Base-by-base conservation (phyloP, 2,329 filamentous ascomycete species). In the Aspergillus sp. region DNA sequence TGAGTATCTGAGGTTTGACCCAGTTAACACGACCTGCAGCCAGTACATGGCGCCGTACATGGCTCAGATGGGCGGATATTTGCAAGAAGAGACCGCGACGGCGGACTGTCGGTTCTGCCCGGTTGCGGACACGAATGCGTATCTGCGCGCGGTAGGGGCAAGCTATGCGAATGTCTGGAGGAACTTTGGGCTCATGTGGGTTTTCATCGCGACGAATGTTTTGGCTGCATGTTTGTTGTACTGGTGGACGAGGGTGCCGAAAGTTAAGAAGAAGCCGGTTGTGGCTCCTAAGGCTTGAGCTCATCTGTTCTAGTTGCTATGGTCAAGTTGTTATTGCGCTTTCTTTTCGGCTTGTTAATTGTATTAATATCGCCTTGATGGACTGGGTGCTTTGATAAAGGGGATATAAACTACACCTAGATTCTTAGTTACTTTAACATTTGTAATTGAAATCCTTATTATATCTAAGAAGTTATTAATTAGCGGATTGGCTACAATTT, bases 131-230 rank as follows among this genome's bases (percentile, higher is more conserved):
- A 70, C 69, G 0, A 70, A 77, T 62, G 65, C 77, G 45, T 78
- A 77, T 52, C 69, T 77, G n/a, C 65, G 76, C 0, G 60, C 59
- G 0, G 78, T 85, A 49, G 73, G 77, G 47, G 79, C 82, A 6
- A 56, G 79, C 56, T 90, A 86, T 68, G 68, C 57, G n/a, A 77
- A 88, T 26, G 76, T 85, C 16, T 91, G 87, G 87, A 81, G 87
- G 59, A 87, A 91, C 72, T 87, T 88, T 69, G 88, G 85, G 2
- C 73, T 54, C 32, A 54, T 54, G 52, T 54, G 52, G 52, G 52
- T 54, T 20, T 54, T 45, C 24, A 54, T 54, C 57, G 67, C 78
- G 18, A 84, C 87, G 67, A 87, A 88, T 65, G 71, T 85, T 16
- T 71, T 70, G 29, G 82, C 77, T 0, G 82, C 84, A 0, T 67